Evolutionary conservation across 1,284 basidiomycete species (phyloP).

Genomic region (Vanrija humicola): DNA sequence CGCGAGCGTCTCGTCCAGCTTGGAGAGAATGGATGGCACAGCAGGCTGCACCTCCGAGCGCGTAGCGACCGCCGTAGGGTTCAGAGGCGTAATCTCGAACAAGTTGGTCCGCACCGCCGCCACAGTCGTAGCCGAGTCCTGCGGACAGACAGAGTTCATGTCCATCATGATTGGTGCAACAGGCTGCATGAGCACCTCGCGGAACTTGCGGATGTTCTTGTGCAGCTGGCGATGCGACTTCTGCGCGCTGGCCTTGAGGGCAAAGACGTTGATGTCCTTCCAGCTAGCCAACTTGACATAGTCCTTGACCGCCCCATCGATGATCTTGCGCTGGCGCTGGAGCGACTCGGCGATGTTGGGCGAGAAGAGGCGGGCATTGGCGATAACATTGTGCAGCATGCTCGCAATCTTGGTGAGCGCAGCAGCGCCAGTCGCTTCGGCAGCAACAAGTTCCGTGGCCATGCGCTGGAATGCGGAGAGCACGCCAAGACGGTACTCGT

Average conservation of each 20-base stretch:
- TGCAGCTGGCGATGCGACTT: constrained; percentile 89
- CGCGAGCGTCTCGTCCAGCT: constrained; percentile 39
- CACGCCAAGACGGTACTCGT: constrained; percentile 63
- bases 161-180: constrained; percentile 49
- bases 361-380: constrained; percentile 66
- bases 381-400: constrained; percentile 65
- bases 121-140: constrained; percentile 19
- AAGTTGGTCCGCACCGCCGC: not conserved
- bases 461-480: constrained; percentile 64
- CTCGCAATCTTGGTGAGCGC: constrained; percentile 53
- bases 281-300: constrained; percentile 95
- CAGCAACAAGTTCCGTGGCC: constrained; percentile 20
- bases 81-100: constrained; percentile 13
- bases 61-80: constrained; percentile 5
- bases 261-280: constrained; percentile 96
- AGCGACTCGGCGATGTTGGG: constrained; percentile 56
- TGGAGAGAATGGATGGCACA: constrained; percentile 23
- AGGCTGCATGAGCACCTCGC: constrained; percentile 79
- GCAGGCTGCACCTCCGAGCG: constrained; percentile 7
- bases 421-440: constrained; percentile 48
- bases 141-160: constrained; percentile 29
- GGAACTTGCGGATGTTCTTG: constrained; percentile 86
- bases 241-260: constrained; percentile 85
- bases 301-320: constrained; percentile 78
- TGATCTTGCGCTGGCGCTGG: constrained; percentile 57